Conservation (phyloP, 2,329 filamentous ascomycete genomes). For the Fusarium sp. region DNA sequence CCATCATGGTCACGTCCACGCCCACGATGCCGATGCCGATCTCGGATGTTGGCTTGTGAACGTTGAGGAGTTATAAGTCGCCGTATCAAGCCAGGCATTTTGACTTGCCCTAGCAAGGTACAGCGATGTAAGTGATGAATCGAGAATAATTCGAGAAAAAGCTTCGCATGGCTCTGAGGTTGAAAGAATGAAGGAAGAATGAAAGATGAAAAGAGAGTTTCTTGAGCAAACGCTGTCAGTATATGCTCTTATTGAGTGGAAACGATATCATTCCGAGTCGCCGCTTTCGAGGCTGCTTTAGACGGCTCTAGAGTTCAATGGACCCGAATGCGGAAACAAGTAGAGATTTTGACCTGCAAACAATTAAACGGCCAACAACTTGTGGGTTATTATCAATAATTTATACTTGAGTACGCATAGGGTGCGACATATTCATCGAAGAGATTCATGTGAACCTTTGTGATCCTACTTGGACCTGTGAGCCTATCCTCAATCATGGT, state of each 20-base stretch:
- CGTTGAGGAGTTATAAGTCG: constrained; percentile 44
- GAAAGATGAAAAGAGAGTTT: constrained; percentile 31
- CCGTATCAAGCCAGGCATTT: constrained; percentile 46
- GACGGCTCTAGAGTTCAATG: constrained; percentile 36
- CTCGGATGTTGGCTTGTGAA: constrained; percentile 17
- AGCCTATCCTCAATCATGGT: constrained; percentile 23
- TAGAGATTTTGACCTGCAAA: constrained; percentile 38
- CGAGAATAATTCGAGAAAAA: constrained; percentile 22
- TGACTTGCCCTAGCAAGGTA: constrained; percentile 22
- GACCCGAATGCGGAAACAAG: constrained; percentile 35
- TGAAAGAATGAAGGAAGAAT: constrained; percentile 7
- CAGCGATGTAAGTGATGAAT: constrained; percentile 32
- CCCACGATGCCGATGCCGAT: constrained; percentile 16
- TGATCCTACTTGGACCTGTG: constrained; percentile 21
- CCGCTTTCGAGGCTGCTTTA: constrained; percentile 38
- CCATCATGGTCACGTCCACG: constrained; percentile 12
- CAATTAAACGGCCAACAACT: constrained; percentile 12
- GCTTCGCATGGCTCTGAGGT: constrained; percentile 40
- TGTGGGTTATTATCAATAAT: constrained; percentile 25
- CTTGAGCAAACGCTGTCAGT: constrained; percentile 29
- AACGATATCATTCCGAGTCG: constrained; percentile 25
- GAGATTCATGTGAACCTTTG: constrained; percentile 13
- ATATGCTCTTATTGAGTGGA: constrained; percentile 27
- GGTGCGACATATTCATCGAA: constrained; percentile 23
- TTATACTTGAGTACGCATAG: constrained; percentile 36